These are phyloP conservation scores for Pseudocercospora fijiensis DNA, from an alignment of 2,329 filamentous ascomycete species.

Conservation along the genomic window DNA sequence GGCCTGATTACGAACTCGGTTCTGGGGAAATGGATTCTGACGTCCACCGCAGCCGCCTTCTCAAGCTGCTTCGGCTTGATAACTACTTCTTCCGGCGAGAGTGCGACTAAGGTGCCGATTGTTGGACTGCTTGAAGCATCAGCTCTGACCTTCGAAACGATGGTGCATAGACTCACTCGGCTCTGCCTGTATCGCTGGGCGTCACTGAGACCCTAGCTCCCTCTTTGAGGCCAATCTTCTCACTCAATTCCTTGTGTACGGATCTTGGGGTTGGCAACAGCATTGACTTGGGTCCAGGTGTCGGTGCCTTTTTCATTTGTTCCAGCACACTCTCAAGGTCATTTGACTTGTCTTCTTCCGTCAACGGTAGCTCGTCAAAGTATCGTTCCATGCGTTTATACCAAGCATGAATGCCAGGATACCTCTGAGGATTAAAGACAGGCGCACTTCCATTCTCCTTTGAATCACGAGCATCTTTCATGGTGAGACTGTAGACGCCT, in stretches of 20 bases:
- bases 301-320: slow-evolving; percentile 30
- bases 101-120: slow-evolving; percentile 38
- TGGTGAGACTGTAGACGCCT: slow-evolving; percentile 40
- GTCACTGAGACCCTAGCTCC: slow-evolving; percentile 38
- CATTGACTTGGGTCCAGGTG: slow-evolving; percentile 26
- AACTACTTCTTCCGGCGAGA: slow-evolving; percentile 45
- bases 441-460: slow-evolving; percentile 23
- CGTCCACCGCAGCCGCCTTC: slow-evolving; percentile 34
- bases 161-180: slow-evolving; percentile 29
- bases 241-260: slow-evolving; percentile 33
- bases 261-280: slow-evolving; percentile 37
- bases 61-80: slow-evolving; percentile 38
- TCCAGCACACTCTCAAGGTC: slow-evolving; percentile 30
- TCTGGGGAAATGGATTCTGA: slow-evolving; percentile 44
- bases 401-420: slow-evolving; percentile 41
- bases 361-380: slow-evolving; percentile 34
- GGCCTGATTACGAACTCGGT: slow-evolving; percentile 42
- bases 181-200: slow-evolving; percentile 45
- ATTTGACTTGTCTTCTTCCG: slow-evolving; percentile 28
- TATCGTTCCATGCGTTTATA: slow-evolving; percentile 39
- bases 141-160: background rate
- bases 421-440: slow-evolving; percentile 42
- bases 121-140: slow-evolving; percentile 34
- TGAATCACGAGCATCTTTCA: slow-evolving; percentile 37
- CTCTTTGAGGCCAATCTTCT: slow-evolving; percentile 34